Evolutionary conservation across 257 asterid genomes (phyloP), one percentile per base, ranked within the genome.

Genomic region (Asclepias syriaca): DNA sequence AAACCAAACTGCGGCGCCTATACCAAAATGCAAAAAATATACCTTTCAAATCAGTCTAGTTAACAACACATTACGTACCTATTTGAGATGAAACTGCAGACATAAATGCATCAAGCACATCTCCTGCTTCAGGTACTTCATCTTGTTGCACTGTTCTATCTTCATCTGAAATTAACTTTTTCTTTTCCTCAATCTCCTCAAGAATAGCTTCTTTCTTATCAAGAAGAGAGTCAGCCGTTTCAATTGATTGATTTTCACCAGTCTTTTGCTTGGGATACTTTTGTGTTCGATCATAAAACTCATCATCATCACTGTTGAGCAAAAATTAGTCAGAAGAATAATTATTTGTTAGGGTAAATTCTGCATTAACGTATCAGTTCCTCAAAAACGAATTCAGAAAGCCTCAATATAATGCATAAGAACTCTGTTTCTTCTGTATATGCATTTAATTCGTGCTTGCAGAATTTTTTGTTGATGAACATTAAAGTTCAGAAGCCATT

Each of bases 71-170:
- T 54, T 66, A 71, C 84, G 72, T 69, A 92, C 99, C 99, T 76
- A 95, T 81, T 79, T 90, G 97, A 83, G 99, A 83, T 78, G 99
- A 95, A 77, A 95, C 90, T 43, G 90, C 76, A 29, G 97, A 85
- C 99, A 95, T 95, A 84, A 84, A 95, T 43, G 96, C 88, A 85
- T 95, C 99, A 71, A 95, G 99, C 79, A 85, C 97, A 82, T 95
- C 99, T 81, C 95, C 98, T 63, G 86, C 81, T 78, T 83, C 94
- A 58, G 79, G 68, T 40, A 70, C 81, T 77, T 84, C 87, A 48
- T 78, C 82, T 73, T 19, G 71, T 45, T 79, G 73, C 54, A 77
- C 77, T 49, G 68, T 76, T 81, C 73, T 78, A 29, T 81, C 89
- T 78, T 87, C 95, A 4, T 85, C 88, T 45, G 71, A 37, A 79